Evolutionary conservation across 306 rosid genomes (phyloP), one percentile per base, ranked within the genome.

Genomic region (Quercus bicolor): DNA sequence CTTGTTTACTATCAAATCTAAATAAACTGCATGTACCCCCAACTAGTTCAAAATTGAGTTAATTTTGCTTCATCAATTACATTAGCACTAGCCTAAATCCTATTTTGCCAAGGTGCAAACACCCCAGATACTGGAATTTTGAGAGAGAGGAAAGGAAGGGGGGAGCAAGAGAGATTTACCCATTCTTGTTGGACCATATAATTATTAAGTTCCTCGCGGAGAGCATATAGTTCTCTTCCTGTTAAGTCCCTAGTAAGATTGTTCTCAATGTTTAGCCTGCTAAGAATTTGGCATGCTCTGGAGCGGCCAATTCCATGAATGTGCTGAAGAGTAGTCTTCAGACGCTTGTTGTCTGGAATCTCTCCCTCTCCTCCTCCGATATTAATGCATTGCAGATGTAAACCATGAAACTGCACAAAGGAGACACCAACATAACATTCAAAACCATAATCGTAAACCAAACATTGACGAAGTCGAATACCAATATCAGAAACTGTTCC

Each of bases 291-390:
- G 56, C 88, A 88, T 65, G 97, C 89, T 65, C 85, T 85, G 52
- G 85, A 48, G 43, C 84, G 86, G 43, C 97, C 94, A 78, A 90
- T 81, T 43, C 97, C 97, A 56, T 90, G 87, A 72, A 92, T 75
- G 75, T 82, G 86, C 80, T 84, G 94, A 51, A 88, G 92, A 56
- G 97, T 91, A 71, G 43, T 86, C 84, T 81, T 73, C 3, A 90
- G 94, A 55, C 90, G 79, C 85, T 92, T 90, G 60, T 80, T 73
- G 78, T 90, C 97, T 24, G 93, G 97, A 74, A 92, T 92, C 78
- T 90, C 97, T 59, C 90, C 88, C 61, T 88, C 74, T 57, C 97
- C 94, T 62, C 94, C 97, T 80, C 82, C 87, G 56, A 92, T 86
- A 76, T 78, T 86, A 54, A 91, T 84, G 73, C 82, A 73, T 52